Conservation (phyloP, 345 rosid species). For the Gossypium arboreum region DNA sequence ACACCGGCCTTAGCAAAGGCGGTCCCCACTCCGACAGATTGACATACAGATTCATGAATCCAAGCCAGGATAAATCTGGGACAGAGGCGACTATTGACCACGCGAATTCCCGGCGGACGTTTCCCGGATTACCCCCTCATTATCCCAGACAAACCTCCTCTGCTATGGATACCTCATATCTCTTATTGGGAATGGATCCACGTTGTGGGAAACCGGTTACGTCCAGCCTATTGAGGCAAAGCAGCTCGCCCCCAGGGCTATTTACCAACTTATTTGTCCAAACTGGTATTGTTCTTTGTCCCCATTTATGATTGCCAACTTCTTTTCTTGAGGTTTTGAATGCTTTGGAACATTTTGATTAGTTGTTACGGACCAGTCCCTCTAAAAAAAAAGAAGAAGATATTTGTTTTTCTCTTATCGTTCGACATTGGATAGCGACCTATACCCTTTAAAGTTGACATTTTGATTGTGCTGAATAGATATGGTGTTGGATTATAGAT, state of each 20-base stretch:
- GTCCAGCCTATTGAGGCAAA: constrained; percentile 61
- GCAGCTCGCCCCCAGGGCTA: constrained; percentile 79
- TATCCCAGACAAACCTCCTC: constrained; percentile 59
- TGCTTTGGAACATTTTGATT: background rate
- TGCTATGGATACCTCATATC: constrained; percentile 49
- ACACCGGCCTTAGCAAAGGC: constrained; percentile 25
- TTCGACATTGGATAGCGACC: background rate
- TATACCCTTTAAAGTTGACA: background rate
- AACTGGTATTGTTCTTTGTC: constrained; percentile 52
- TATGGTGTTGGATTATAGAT: background rate
- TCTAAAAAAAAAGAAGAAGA: too few relatives aligned
- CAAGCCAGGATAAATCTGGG: constrained; percentile 35
- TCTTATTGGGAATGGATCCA: constrained; percentile 36
- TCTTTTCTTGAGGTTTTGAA: too few relatives aligned
- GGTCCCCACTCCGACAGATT: constrained; percentile 32
- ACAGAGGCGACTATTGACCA: constrained; percentile 30
- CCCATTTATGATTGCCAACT: background rate
- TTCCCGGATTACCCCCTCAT: constrained; percentile 67
- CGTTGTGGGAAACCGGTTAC: constrained; percentile 36
- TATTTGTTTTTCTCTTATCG: too few relatives aligned
- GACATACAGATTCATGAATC: constrained; percentile 25
- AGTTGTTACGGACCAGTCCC: background rate
- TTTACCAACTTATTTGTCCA: constrained; percentile 53
- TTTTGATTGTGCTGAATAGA: background rate
- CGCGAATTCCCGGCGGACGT: constrained; percentile 39